A percentile compares a stretch with the other conserved stretches of the same genome.
These are phyloP conservation scores for Ampelocalamus luodianensis DNA, from an alignment of 176 grass and related monocot genomes.

Conservation along the genomic window DNA sequence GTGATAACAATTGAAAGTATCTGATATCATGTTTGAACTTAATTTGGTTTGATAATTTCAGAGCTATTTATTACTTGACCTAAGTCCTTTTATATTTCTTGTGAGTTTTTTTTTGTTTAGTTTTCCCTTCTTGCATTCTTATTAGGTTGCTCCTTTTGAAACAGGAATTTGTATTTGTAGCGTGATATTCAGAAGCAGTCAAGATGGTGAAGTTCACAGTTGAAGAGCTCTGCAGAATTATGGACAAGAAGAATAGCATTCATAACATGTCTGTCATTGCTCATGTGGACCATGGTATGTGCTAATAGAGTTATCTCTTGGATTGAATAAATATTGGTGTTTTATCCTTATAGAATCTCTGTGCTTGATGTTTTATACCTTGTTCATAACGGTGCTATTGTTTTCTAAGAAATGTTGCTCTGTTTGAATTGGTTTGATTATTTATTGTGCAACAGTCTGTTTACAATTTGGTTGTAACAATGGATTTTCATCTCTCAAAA, in stretches of 20 bases:
- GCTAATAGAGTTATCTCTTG: too few species aligned
- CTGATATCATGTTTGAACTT: not conserved
- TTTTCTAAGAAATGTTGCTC: not conserved
- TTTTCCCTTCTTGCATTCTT: not conserved
- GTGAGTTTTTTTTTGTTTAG: not conserved
- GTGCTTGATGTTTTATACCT: too few species aligned
- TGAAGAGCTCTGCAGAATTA: constrained; percentile 81
- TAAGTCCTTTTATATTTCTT: not conserved
- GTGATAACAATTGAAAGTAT: not conserved
- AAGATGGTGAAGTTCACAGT: constrained; percentile 96
- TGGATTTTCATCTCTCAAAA: not conserved
- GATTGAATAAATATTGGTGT: not conserved
- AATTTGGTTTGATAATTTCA: not conserved
- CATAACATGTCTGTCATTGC: constrained; percentile 92
- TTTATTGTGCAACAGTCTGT: not conserved
- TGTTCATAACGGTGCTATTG: too few species aligned
- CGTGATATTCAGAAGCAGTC: constrained; percentile 43
- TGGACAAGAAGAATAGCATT: constrained; percentile 90
- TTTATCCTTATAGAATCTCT: too few species aligned
- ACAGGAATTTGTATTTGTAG: constrained; percentile 31
- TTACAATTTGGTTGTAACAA: too few species aligned
- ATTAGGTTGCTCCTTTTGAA: not conserved
- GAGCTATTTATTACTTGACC: not conserved
- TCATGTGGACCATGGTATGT: constrained; percentile 83
- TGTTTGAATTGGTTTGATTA: not conserved